Evolutionary conservation across 495 filamentous ascomycete genomes (phyloP).

Genomic region (Podospora conica): DNA sequence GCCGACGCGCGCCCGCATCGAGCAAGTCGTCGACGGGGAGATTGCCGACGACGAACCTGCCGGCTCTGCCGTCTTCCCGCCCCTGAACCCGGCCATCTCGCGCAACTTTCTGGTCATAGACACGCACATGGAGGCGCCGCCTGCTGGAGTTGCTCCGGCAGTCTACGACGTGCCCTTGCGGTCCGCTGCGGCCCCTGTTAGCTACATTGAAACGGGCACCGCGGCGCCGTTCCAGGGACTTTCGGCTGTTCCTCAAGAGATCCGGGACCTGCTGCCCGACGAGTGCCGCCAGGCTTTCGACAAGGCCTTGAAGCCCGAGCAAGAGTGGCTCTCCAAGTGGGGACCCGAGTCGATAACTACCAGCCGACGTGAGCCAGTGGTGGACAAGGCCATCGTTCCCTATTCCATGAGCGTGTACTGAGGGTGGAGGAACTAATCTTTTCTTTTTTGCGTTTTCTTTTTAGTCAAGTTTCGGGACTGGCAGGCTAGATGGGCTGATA

Average conservation of each 20-base stretch:
- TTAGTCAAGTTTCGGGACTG: background rate
- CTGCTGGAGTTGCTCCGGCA: conserved; percentile 31
- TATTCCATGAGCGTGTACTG: conserved; percentile 32
- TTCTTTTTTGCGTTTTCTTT: conserved; percentile 1
- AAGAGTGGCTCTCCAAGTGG: conserved; percentile 69
- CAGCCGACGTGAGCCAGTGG: conserved; percentile 39
- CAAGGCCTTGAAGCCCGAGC: conserved; percentile 53
- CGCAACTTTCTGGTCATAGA: conserved; percentile 74
- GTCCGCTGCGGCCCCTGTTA: conserved; percentile 24
- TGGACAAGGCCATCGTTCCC: conserved; percentile 52
- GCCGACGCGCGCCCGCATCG: conserved; percentile 78
- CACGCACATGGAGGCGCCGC: conserved; percentile 56
- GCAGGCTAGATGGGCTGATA: background rate
- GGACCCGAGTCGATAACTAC: conserved; percentile 51
- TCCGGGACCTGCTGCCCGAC: conserved; percentile 60
- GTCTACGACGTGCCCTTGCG: conserved; percentile 45
- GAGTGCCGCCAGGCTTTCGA: conserved; percentile 68
- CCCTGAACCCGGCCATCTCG: conserved; percentile 56
- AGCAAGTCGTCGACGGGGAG: conserved; percentile 46
- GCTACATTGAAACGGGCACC: conserved; percentile 27
- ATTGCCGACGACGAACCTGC: conserved; percentile 10
- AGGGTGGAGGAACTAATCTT: conserved; percentile 1
- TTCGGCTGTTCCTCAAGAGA: conserved; percentile 55
- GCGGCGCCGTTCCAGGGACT: conserved; percentile 61
- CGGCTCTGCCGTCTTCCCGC: conserved; percentile 49